Base-by-base conservation (phyloP, 352 stramenopile species). In the Pythium apleroticum region DNA sequence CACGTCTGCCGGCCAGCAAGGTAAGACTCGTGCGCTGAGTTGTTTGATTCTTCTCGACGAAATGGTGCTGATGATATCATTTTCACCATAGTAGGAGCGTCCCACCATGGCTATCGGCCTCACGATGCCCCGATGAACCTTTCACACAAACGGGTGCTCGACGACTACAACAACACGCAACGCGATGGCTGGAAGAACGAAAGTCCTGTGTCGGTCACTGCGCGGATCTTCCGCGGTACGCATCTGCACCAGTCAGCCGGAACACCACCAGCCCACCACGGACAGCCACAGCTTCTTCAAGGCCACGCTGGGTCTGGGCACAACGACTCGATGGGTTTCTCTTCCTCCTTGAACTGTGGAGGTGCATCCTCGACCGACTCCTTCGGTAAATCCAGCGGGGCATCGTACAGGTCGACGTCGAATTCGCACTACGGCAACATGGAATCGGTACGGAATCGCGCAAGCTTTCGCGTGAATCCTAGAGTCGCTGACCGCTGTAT, bases 351-450 rank as follows among this genome's bases (percentile, higher is more conserved):
- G 37, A 64, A 39, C 55, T 61, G 57, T 25, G 39, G 52, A 27
- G 24, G 52, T 4, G 30, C 33, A 0, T 39, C 63, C 57, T 20
- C 45, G 15, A 39, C 30, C 17, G 85, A 89, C 27, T 61, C 72
- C n/a, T 80, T 74, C n/a, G 45, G 45, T 24, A 78, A 78, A 33
- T 46, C 77, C 9, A 59, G 57, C 15, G 52, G 55, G 20, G 56
- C 75, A 24, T 62, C 78, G 8, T 91, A 90, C 70, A 77, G 83
- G 69, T 68, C 81, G 66, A 35, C 67, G 25, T 53, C 77, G 17
- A 77, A 56, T 37, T 81, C 78, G 60, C 71, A 86, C 54, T 89
- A 79, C 69, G 75, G 74, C 54, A 69, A 59, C 55, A 85, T 90
- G 75, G 82, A 91, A 17, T 79, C 88, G 70, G 82, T 89, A 72